These are phyloP conservation scores for Panicum hallii DNA, from an alignment of 202 grass and related monocot genomes.

Conservation along the genomic window DNA sequence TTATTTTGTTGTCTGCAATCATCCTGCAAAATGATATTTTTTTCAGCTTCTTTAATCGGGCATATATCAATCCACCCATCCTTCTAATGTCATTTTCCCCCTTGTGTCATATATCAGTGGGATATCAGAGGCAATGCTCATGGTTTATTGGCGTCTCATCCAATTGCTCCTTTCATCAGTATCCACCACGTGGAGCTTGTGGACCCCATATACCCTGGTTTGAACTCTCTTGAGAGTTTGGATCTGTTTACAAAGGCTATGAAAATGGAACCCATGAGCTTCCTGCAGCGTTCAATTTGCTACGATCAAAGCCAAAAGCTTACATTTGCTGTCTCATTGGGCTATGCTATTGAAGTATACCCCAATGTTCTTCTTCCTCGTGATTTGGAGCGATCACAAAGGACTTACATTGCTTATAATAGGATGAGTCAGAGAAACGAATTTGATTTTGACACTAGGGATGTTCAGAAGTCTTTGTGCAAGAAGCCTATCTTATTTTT, in stretches of 20 bases:
- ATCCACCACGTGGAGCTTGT: constrained; percentile 93
- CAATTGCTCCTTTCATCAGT: constrained; percentile 84
- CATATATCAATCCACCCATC: constrained; percentile 13
- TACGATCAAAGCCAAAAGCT: constrained; percentile 70
- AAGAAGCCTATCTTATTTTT: constrained; percentile 88
- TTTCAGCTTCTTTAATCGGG: constrained; percentile 10
- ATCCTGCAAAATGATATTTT: constrained; percentile 10
- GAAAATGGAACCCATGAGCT: constrained; percentile 82
- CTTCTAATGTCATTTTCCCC: constrained; percentile 36
- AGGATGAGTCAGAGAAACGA: constrained; percentile 69
- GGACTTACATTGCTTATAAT: constrained; percentile 84
- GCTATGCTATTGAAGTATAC: constrained; percentile 95
- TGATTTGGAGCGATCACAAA: constrained; percentile 78
- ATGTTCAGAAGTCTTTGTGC: constrained; percentile 83
- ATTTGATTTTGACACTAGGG: constrained; percentile 96
- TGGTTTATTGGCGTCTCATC: constrained; percentile 90
- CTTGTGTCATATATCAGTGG: constrained; percentile 60
- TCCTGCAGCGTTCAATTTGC: constrained; percentile 87
- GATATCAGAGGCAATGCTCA: constrained; percentile 90
- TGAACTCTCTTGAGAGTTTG: constrained; percentile 84
- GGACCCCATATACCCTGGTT: constrained; percentile 80
- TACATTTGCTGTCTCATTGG: constrained; percentile 77
- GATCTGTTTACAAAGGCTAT: constrained; percentile 90
- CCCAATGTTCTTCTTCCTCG: constrained; percentile 77
- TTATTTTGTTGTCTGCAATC: constrained; percentile 23